These are phyloP conservation scores for Mrakia gelida DNA, from an alignment of 768 basidiomycete genomes.

Conservation along the genomic window DNA sequence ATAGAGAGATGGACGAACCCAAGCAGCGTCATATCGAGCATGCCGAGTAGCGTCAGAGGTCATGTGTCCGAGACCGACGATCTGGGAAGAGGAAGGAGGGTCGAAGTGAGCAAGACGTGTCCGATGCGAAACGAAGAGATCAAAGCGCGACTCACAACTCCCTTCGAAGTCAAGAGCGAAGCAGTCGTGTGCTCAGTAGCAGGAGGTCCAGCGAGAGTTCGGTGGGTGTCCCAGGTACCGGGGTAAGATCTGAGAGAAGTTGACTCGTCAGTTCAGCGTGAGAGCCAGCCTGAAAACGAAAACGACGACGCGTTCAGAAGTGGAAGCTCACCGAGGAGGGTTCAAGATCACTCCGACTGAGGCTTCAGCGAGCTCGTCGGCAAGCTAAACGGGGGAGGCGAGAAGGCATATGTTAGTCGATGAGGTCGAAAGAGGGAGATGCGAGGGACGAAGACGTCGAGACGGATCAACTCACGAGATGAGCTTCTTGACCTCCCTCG, in stretches of 20 bases:
- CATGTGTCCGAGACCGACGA: slow-evolving; percentile 53
- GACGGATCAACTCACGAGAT: slow-evolving; percentile 38
- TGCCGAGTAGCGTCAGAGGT: slow-evolving; percentile 66
- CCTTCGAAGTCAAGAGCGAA: slow-evolving; percentile 58
- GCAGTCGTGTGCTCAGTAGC: slow-evolving; percentile 60
- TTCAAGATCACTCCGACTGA: slow-evolving; percentile 65
- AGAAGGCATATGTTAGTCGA: slow-evolving; percentile 42
- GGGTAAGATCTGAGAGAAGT: slow-evolving; percentile 57
- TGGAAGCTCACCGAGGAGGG: slow-evolving; percentile 49
- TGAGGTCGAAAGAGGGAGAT: background rate
- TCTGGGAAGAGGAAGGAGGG: background rate
- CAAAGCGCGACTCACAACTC: slow-evolving; percentile 49
- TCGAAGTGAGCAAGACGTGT: background rate
- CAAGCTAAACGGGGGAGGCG: slow-evolving; percentile 65
- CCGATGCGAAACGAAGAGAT: background rate
- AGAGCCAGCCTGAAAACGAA: background rate
- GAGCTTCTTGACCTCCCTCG: slow-evolving; percentile 42
- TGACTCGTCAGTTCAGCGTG: background rate
- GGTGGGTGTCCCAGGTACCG: slow-evolving; percentile 58
- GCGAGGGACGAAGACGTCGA: slow-evolving; percentile 49
- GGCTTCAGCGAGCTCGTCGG: slow-evolving; percentile 63
- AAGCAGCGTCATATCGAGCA: slow-evolving; percentile 71
- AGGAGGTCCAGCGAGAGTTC: slow-evolving; percentile 68
- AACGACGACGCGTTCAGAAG: background rate
- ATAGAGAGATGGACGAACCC: slow-evolving; percentile 58